A percentile compares a stretch with the other conserved stretches of the same genome.
Conservation (phyloP, 2,329 filamentous ascomycete genomes). For the Pseudopyrenochaeta lycopersici region DNA sequence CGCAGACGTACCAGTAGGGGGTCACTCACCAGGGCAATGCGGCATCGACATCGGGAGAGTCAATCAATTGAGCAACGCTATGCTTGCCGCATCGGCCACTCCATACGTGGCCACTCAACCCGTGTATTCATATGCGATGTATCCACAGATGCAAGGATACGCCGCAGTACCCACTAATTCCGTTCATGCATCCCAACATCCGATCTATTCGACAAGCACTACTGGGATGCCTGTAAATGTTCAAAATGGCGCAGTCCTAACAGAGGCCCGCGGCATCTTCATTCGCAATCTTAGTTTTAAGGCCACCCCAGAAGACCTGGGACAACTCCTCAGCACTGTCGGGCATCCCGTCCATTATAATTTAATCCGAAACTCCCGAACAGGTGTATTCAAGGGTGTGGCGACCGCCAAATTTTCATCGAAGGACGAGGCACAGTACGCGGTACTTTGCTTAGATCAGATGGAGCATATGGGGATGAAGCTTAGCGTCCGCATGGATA, state of each 20-base stretch:
- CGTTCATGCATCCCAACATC: conserved; percentile 25
- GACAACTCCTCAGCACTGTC: conserved; percentile 33
- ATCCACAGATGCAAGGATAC: conserved; percentile 31
- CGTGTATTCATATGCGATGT: conserved; percentile 33
- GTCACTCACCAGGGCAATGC: conserved; percentile 40
- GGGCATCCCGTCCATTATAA: conserved; percentile 36
- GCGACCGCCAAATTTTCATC: conserved; percentile 45
- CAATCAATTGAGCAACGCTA: conserved; percentile 26
- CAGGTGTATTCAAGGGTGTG: conserved; percentile 40
- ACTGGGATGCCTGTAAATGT: conserved; percentile 49
- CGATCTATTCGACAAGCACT: conserved; percentile 41
- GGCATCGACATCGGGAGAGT: conserved; percentile 41
- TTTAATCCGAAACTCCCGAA: conserved; percentile 34
- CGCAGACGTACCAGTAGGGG: conserved; percentile 27
- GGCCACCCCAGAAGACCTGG: conserved; percentile 35
- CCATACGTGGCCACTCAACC: conserved; percentile 29
- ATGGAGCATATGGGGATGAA: conserved; percentile 40
- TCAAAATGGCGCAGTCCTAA: conserved; percentile 45
- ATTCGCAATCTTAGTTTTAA: conserved; percentile 44
- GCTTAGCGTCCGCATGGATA: conserved; percentile 45
- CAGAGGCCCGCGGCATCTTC: conserved; percentile 50
- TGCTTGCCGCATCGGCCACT: conserved; percentile 10
- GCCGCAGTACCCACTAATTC: conserved; percentile 25
- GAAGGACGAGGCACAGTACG: conserved; percentile 40
- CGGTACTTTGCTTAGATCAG: conserved; percentile 37